phyloP scores from a whole-genome alignment of 2,329 filamentous ascomycete species.

The Fusarium subglutinans region DNA sequence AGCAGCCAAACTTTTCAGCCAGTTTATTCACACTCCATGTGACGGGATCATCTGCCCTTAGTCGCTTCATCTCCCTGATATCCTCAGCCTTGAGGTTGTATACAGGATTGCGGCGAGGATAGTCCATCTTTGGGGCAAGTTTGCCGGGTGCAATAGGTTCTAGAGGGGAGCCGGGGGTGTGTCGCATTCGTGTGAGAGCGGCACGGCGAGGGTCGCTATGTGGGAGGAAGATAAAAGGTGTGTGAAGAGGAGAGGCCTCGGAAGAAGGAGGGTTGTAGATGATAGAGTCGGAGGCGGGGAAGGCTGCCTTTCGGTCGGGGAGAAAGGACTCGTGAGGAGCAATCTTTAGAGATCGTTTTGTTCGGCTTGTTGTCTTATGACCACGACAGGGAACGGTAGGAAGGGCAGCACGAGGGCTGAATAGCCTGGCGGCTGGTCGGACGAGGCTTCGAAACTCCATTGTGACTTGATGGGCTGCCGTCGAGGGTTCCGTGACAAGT shows the following conservation, averaged over 20 bases:
- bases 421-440: conserved; percentile 49
- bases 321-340: conserved; percentile 70
- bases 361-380: conserved; percentile 63
- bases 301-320: conserved; percentile 46
- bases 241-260: conserved; percentile 67
- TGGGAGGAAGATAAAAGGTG: conserved; percentile 73
- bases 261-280: conserved; percentile 68
- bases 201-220: conserved; percentile 63
- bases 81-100: conserved; percentile 66
- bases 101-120: conserved; percentile 48
- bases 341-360: conserved; percentile 67
- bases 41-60: conserved; percentile 63
- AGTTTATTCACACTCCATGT: conserved; percentile 64
- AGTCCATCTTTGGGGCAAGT: conserved; percentile 50
- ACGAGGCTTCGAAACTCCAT: conserved; percentile 51
- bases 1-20: conserved; percentile 65
- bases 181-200: conserved; percentile 57
- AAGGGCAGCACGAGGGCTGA: conserved; percentile 41
- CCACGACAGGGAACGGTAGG: conserved; percentile 49
- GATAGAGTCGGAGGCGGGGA: conserved; percentile 52
- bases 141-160: conserved; percentile 30
- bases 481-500: neutral
- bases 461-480: conserved; percentile 16
- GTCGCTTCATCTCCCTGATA: conserved; percentile 67
- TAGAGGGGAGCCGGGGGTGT: conserved; percentile 41